These are phyloP conservation scores for Alternaria sp. DNA, from an alignment of 2,329 filamentous ascomycete genomes.

Conservation along the genomic window DNA sequence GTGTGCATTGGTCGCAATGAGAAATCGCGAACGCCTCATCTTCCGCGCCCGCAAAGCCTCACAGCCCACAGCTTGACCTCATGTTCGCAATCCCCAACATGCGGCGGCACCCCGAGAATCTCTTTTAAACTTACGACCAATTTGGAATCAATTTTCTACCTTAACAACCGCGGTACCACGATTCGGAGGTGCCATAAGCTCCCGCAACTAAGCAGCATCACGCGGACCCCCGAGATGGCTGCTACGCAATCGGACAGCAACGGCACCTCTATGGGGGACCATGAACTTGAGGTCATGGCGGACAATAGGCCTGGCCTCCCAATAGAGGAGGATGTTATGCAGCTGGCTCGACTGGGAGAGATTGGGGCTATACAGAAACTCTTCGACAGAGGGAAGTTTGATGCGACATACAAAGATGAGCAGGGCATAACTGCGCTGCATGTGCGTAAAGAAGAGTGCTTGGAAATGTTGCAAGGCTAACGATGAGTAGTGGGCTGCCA, in stretches of 20 bases:
- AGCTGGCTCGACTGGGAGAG: conserved; percentile 88
- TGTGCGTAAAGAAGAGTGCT: conserved; percentile 61
- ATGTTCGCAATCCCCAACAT: conserved; percentile 19
- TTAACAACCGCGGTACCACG: conserved; percentile 3
- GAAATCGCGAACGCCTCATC: conserved; percentile 29
- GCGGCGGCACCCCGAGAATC: conserved; percentile 19
- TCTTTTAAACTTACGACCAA: not conserved
- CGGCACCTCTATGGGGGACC: conserved; percentile 36
- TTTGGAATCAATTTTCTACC: not conserved
- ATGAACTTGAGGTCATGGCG: conserved; percentile 52
- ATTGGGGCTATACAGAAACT: conserved; percentile 86
- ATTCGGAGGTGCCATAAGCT: conserved; percentile 15
- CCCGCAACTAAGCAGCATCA: conserved; percentile 10
- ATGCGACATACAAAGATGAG: conserved; percentile 83
- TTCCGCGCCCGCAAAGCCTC: conserved; percentile 27
- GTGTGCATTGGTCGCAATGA: conserved; percentile 32
- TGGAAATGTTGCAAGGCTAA: conserved; percentile 16
- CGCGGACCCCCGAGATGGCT: conserved; percentile 42
- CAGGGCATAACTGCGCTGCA: conserved; percentile 96
- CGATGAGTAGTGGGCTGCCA: conserved; percentile 84
- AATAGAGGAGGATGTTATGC: conserved; percentile 88
- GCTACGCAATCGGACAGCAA: conserved; percentile 35
- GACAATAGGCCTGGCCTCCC: conserved; percentile 53
- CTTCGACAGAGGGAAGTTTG: conserved; percentile 81
- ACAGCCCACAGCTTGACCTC: conserved; percentile 1